A percentile compares a stretch with the other conserved stretches of the same genome.
Conservation (phyloP, 2,329 filamentous ascomycete genomes). For the Epichloe scottii region DNA sequence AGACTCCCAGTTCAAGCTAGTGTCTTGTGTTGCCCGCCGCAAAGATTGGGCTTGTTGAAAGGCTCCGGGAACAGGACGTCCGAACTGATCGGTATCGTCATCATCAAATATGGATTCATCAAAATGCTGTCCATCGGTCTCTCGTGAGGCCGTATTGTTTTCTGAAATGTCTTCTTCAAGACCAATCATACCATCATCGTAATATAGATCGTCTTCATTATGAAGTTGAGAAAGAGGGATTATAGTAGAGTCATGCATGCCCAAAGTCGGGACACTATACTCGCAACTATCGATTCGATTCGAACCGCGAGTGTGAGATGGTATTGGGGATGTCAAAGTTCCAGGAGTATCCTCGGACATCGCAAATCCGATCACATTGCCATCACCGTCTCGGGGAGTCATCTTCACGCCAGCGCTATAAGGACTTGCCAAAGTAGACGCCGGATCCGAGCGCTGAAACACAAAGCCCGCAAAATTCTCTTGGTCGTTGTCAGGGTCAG, state of each 20-base stretch:
- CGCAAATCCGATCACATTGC: constrained; percentile 45
- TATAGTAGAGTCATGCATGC: constrained; percentile 24
- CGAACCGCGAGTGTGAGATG: background rate
- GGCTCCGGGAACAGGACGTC: constrained; percentile 44
- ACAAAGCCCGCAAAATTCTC: constrained; percentile 49
- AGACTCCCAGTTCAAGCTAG: constrained; percentile 28
- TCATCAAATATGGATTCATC: constrained; percentile 65
- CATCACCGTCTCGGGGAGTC: constrained; percentile 43
- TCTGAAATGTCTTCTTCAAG: constrained; percentile 34
- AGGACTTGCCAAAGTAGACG: constrained; percentile 39
- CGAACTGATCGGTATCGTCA: constrained; percentile 50
- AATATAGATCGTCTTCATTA: constrained; percentile 53
- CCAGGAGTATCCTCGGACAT: constrained; percentile 33
- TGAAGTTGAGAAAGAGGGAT: constrained; percentile 5
- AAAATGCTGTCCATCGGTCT: constrained; percentile 45
- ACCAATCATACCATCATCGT: constrained; percentile 48
- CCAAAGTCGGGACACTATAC: constrained; percentile 24
- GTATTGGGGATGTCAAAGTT: constrained; percentile 6
- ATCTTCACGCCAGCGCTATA: constrained; percentile 30
- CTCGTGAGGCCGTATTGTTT: constrained; percentile 25
- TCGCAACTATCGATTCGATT: constrained; percentile 5
- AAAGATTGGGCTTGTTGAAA: constrained; percentile 41
- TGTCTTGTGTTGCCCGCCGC: constrained; percentile 21
- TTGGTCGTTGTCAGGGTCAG: constrained; percentile 42
- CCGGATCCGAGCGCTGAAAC: constrained; percentile 41